A percentile compares a stretch with the other conserved stretches of the same genome.
Evolutionary conservation across 1,284 basidiomycete genomes (phyloP).

Genomic region (Blastosporella zonata): DNA sequence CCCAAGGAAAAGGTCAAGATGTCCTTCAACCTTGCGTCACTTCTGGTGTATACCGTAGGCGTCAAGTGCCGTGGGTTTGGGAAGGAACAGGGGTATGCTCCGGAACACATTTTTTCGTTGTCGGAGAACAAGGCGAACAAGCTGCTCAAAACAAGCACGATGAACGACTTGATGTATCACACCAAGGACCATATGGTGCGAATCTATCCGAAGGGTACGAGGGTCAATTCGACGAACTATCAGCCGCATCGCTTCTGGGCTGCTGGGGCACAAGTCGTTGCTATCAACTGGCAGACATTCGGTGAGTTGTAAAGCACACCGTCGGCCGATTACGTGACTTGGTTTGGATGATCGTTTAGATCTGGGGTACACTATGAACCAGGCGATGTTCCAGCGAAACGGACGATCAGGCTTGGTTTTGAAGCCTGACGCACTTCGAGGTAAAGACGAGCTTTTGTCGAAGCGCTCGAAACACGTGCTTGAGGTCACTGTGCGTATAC

Average conservation of each 20-base stretch:
- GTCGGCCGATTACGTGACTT: not conserved
- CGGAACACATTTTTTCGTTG: conserved; percentile 90
- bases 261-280: conserved; percentile 90
- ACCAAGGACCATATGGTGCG: conserved; percentile 83
- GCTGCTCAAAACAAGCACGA: conserved; percentile 46
- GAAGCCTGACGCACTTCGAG: conserved; percentile 80
- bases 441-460: conserved; percentile 57
- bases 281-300: conserved; percentile 97
- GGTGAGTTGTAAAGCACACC: conserved; percentile 45
- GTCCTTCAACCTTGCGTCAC: conserved; percentile 68
- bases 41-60: conserved; percentile 94
- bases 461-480: conserved; percentile 60
- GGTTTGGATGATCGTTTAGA: conserved; percentile 42
- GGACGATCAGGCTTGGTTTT: conserved; percentile 87
- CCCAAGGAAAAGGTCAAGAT: conserved; percentile 55
- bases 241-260: conserved; percentile 90
- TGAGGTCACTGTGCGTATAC: conserved; percentile 54
- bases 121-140: conserved; percentile 84
- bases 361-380: conserved; percentile 86
- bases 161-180: conserved; percentile 86
- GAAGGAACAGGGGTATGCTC: conserved; percentile 84
- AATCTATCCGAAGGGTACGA: conserved; percentile 85
- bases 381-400: conserved; percentile 92
- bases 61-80: conserved; percentile 94
- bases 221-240: conserved; percentile 87